Evolutionary conservation across 2,329 filamentous ascomycete species (phyloP), one percentile per base, ranked within the genome.

Genomic region (Zymoseptoria crescenta): DNA sequence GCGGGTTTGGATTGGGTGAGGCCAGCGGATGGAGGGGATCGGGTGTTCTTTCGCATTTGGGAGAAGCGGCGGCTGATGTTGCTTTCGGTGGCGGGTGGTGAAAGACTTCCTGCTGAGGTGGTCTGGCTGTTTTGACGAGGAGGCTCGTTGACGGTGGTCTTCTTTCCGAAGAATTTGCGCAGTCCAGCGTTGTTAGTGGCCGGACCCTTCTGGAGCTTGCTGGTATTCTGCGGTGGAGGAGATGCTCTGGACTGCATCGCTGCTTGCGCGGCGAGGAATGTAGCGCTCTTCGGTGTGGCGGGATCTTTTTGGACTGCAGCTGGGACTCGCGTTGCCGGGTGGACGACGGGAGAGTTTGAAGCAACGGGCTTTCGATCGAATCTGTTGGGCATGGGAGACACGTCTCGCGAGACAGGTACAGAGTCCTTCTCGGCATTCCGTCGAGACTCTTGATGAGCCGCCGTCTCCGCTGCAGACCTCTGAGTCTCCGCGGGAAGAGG

Each of bases 111-210:
- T 48, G 65, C 60, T 58, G 60, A 64, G 28, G 57, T 52, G 27
- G 59, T 58, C 80, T 86, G 59, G 7, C 67, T 70, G 28, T 64
- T 61, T 13, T 57, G 58, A 8, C 68, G 64, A 69, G 60, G 81
- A 77, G 60, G 66, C 68, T 85, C 85, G 13, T 45, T 45, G 35
- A 45, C 35, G 2, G 35, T 45, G 74, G 84, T 87, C 65, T 77
- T 79, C 65, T 84, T 81, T 52, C 80, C 80, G 68, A 89, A 88
- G 49, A 89, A 76, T 73, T 87, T 87, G 62, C 81, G 82, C 65
- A 89, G 79, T 16, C 84, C 69, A 53, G 64, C 65, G 45, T 77
- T 76, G 49, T 70, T 65, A 8, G 68, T 72, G 65, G 74, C 74
- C 52, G 76, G 65, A 68, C 78, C 80, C 67, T 74, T 77, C 48